Evolutionary conservation across 441 rosid species (phyloP).

Genomic region (Raphanus hybrid): DNA sequence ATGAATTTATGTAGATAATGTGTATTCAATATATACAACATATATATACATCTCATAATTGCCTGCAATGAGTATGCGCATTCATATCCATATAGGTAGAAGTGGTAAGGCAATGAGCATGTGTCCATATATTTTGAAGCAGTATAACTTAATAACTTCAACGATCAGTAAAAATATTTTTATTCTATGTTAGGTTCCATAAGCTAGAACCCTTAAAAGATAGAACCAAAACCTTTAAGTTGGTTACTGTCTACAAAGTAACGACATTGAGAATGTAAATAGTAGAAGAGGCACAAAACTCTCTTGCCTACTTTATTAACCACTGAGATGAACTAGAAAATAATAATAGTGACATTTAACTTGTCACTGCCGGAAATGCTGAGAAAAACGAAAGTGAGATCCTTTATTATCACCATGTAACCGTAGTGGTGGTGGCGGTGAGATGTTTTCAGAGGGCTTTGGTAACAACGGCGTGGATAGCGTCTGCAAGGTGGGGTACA

Average conservation of each 20-base stretch:
- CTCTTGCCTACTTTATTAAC: conserved; percentile 28
- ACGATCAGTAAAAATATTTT: background rate
- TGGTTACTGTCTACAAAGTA: background rate
- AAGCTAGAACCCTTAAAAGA: background rate
- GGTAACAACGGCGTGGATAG: conserved; percentile 79
- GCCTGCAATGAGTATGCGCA: background rate
- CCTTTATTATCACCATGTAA: conserved; percentile 7
- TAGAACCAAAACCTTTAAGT: background rate
- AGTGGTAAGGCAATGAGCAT: background rate
- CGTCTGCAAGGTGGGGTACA: conserved; percentile 84
- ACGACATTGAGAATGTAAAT: background rate
- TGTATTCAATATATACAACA: conserved; percentile 28
- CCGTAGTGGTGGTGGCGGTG: background rate
- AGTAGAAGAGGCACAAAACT: conserved; percentile 5
- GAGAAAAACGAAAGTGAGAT: background rate
- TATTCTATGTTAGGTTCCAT: background rate
- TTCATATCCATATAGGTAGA: background rate
- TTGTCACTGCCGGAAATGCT: conserved; percentile 10
- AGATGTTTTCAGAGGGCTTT: conserved; percentile 31
- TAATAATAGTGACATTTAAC: conserved; percentile 10
- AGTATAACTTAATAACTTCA: background rate
- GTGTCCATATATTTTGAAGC: background rate
- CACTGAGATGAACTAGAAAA: conserved; percentile 19
- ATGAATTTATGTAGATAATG: conserved; percentile 37
- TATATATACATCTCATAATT: conserved; percentile 15